Percentiles rank a stretch among this genome's conserved stretches.
phyloP scores from a whole-genome alignment of 2,329 filamentous ascomycete species.

The Fusarium verrucosum region DNA sequence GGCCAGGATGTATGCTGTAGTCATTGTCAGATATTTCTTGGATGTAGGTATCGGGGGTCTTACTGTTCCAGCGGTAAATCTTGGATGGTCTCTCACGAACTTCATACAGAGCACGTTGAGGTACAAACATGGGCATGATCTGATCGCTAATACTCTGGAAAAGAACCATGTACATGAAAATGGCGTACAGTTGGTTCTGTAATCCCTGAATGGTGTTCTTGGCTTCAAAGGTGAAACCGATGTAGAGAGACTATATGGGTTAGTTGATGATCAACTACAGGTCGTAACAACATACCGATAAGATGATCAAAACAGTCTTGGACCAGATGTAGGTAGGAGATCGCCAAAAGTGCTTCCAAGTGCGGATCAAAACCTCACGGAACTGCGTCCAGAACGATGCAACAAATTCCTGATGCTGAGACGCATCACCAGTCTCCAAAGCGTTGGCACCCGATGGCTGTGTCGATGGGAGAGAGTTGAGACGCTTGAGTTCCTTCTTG shows the following conservation, averaged over 20 bases:
- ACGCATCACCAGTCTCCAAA: neutral
- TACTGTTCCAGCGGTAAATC: slow-evolving; percentile 58
- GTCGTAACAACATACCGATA: slow-evolving; percentile 20
- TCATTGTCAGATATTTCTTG: neutral
- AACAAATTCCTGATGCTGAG: slow-evolving; percentile 47
- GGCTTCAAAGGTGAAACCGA: slow-evolving; percentile 73
- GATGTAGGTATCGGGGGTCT: neutral
- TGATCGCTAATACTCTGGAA: slow-evolving; percentile 68
- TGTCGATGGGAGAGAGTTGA: slow-evolving; percentile 18
- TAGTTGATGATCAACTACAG: rapidly evolving
- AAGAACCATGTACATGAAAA: slow-evolving; percentile 75
- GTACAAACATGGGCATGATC: slow-evolving; percentile 76
- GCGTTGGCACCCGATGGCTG: neutral
- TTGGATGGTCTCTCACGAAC: slow-evolving; percentile 73
- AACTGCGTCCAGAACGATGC: slow-evolving; percentile 48
- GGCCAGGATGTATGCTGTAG: slow-evolving; percentile 34
- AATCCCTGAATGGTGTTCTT: slow-evolving; percentile 66
- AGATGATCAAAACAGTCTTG: slow-evolving; percentile 49
- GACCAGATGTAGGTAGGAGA: slow-evolving; percentile 70
- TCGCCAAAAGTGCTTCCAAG: slow-evolving; percentile 47
- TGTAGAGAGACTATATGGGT: slow-evolving; percentile 59
- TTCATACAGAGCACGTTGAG: slow-evolving; percentile 73
- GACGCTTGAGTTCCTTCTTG: slow-evolving; percentile 37
- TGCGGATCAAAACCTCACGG: slow-evolving; percentile 50
- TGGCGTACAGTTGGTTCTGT: slow-evolving; percentile 73